A percentile compares a stretch with the other conserved stretches of the same genome.
Conservation (phyloP, 805 yeast species). For the Wickerhamiella sergipiensis region DNA sequence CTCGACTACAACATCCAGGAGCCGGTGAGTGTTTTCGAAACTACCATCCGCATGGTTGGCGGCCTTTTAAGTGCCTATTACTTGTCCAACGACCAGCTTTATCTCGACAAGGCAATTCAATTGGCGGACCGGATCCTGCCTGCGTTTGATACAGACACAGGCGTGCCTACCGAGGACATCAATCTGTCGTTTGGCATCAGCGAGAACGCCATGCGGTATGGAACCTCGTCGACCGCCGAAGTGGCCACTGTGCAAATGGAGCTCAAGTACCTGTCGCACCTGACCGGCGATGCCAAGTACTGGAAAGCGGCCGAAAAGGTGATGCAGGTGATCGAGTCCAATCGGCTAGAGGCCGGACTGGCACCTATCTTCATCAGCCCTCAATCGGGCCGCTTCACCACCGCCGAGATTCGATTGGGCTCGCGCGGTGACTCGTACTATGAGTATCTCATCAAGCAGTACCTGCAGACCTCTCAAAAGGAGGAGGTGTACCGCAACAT, state of each 20-base stretch:
- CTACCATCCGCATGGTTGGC: conserved; percentile 38
- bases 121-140: conserved; percentile 37
- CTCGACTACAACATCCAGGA: conserved; percentile 41
- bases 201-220: background rate
- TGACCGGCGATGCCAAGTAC: conserved; percentile 36
- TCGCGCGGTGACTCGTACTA: conserved; percentile 69
- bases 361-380: conserved; percentile 75
- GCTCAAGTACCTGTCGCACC: conserved; percentile 37
- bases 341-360: conserved; percentile 55
- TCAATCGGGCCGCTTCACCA: conserved; percentile 55
- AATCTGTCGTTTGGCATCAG: conserved; percentile 6
- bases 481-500: conserved; percentile 21
- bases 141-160: conserved; percentile 46
- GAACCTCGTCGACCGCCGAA: conserved; percentile 28
- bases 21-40: conserved; percentile 37
- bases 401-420: conserved; percentile 60
- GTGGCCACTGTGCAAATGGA: conserved; percentile 39
- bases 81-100: conserved; percentile 26
- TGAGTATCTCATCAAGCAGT: conserved; percentile 37
- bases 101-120: conserved; percentile 30
- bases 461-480: conserved; percentile 31
- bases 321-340: conserved; percentile 53
- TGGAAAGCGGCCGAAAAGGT: conserved; percentile 51
- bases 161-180: conserved; percentile 33
- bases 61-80: conserved; percentile 42